Percentiles rank a stretch among this genome's conserved stretches.
These are phyloP conservation scores for Sporothrix schenckii DNA, from an alignment of 2,329 filamentous ascomycete species.

Conservation along the genomic window DNA sequence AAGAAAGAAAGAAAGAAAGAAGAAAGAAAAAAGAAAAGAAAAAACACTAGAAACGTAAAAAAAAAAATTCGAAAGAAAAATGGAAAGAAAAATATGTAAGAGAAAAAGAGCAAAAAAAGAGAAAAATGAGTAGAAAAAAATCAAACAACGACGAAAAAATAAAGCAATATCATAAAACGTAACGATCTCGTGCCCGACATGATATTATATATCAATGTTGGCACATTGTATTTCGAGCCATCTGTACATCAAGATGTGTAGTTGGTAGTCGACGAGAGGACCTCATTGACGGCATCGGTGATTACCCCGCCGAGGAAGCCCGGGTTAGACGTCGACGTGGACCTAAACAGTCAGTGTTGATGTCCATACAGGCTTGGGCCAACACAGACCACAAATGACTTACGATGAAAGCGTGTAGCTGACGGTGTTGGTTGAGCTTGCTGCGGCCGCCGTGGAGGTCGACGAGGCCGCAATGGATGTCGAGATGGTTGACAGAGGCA, in stretches of 20 bases:
- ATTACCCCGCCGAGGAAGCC: conserved; percentile 34
- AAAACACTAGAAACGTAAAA: not conserved
- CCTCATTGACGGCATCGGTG: conserved; percentile 33
- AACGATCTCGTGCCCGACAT: not conserved
- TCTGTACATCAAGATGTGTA: not conserved
- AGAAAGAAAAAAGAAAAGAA: not conserved
- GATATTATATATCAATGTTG: not conserved
- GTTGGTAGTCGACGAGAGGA: conserved; percentile 27
- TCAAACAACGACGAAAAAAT: not conserved
- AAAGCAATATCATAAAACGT: not conserved
- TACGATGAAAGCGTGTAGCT: conserved; percentile 21
- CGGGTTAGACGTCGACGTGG: conserved; percentile 32
- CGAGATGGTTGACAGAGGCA: conserved; percentile 32
- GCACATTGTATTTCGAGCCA: not conserved
- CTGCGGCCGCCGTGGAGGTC: conserved; percentile 26
- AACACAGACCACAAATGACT: not conserved
- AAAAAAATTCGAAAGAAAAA: not conserved
- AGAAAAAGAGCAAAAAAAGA: conserved; percentile 22
- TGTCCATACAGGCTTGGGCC: too few relatives aligned
- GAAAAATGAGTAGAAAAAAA: too few relatives aligned
- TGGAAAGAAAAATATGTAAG: not conserved
- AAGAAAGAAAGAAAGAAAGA: not conserved
- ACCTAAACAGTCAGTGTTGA: conserved; percentile 1
- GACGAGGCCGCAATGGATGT: conserved; percentile 29
- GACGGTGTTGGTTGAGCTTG: conserved; percentile 12